Evolutionary conservation across 257 asterid species (phyloP), one percentile per base, ranked within the genome.

Genomic region (Lycium ferocissimum): DNA sequence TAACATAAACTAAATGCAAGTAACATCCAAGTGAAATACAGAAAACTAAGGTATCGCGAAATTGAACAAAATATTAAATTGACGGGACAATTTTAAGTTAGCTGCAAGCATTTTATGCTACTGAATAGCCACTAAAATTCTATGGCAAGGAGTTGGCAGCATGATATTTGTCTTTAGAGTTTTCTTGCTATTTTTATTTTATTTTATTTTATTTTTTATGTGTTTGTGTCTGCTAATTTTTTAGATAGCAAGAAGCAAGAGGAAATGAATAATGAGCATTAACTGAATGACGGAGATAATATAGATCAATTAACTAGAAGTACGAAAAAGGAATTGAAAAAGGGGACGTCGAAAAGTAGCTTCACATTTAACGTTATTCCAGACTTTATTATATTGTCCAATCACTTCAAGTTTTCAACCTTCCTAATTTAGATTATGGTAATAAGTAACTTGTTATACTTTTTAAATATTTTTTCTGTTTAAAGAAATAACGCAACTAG

Each of bases 341-440:
- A 13, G 8, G 43, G 15, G 4, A 65, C 17, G 18, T 65, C 72
- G 1, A 47, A 20, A 69, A n/a, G 40, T 73, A 45, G 59, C 80
- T 73, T 47, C n/a, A 73, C 61, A 73, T 73, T 73, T 47, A 45
- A 73, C 40, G 80, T 20, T 47, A 75, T 45, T 47, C 22, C 22
- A 72, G 43, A 72, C 15, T 69, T 0, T 69, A 43, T 4, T 43
- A 40, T 14, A n/a, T 71, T 71, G 1, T 43, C 11, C 15, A 43
- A 22, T n/a, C 58, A 45, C 80, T n/a, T 45, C 58, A 45, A 72
- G 11, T n/a, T 5, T 72, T 71, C 79, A 43, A 18, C 10, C 38
- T n/a, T 72, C 37, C 18, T 45, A 3, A 72, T 72, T 72, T 18
- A 45, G 18, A 72, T 72, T 72, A 45, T 45, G 58, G 38, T n/a